Base-by-base conservation (phyloP, 768 basidiomycete species). In the Neoboletus brunneissimus region DNA sequence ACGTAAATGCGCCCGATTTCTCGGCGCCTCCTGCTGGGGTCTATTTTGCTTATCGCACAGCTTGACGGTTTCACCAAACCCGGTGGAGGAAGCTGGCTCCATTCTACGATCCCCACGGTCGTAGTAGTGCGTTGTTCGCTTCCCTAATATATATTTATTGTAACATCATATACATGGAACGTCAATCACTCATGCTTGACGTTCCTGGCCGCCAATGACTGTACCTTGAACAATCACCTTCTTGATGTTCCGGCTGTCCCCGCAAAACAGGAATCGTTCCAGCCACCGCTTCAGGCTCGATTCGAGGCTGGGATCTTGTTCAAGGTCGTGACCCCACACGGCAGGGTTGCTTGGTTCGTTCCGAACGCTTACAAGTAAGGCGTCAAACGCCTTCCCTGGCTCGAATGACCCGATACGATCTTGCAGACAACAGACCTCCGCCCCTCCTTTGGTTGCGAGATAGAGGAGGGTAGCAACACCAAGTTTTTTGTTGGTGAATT, bases 361-460 rank as follows among this genome's bases (percentile, higher is more conserved):
- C 32, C 77, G 73, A 9, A 89, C 75, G 65, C 76, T 82, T 23
- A 96, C 84, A 4, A 91, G 60, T 9, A 98, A 73, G 0, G 96
- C 96, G 67, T 98, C 96, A 66, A 98, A 98, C 59, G 84, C 86
- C 74, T 94, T 96, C 3, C 92, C 94, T 3, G 77, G 75, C 15
- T 76, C 77, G 59, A 98, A 91, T 18, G 86, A 88, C 8, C 96
- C 96, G 16, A 90, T 78, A 40, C 76, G 79, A 25, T 82, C 72
- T 51, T 83, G 79, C 12, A 97, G 73, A 49, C 78, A 77, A 65
- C 93, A 95, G 0, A 98, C 85, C 23, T 83, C 78, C 2, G 96
- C 96, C 1, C 96, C 96, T 34, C 96, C 96, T 23, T 88, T 75
- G 5, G 96, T 98, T 10, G 96, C 95, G 51, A 98, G 86, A 76